Evolutionary conservation across 1,284 basidiomycete species (phyloP).

Genomic region (Sphaerobolus stellatus): DNA sequence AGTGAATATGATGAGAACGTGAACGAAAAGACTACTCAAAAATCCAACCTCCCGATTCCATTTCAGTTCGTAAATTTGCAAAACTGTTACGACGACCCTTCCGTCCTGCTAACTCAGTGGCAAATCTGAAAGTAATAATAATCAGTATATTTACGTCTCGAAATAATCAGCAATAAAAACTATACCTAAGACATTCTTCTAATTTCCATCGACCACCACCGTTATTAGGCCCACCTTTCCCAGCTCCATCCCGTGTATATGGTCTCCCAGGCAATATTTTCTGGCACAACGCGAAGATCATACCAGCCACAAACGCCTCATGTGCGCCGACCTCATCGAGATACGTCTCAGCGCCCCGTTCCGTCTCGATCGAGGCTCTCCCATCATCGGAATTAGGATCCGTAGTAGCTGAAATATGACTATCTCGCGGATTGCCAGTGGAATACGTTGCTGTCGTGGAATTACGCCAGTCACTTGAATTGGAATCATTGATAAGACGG

Average conservation of each 20-base stretch:
- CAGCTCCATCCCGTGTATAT: conserved; percentile 46
- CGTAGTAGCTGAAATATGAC: neutral
- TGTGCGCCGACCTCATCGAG: conserved; percentile 73
- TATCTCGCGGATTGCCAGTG: neutral
- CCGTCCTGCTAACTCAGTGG: conserved; percentile 71
- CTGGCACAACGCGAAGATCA: conserved; percentile 73
- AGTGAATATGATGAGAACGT: too few relatives aligned
- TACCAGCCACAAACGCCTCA: conserved; percentile 76
- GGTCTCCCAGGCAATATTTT: conserved; percentile 66
- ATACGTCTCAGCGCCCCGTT: conserved; percentile 33
- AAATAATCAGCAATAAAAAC: conserved; percentile 3
- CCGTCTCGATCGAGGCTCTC: neutral
- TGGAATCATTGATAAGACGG: neutral
- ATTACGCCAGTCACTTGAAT: neutral
- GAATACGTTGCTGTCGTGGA: neutral
- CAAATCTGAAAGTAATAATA: conserved; percentile 50
- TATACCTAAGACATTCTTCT: conserved; percentile 72
- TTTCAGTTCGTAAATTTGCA: conserved; percentile 69
- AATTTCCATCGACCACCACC: conserved; percentile 57
- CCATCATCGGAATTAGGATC: conserved; percentile 1
- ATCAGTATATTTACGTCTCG: neutral
- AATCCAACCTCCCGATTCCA: conserved; percentile 70
- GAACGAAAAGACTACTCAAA: too few relatives aligned
- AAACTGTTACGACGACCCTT: conserved; percentile 60
- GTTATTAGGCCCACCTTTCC: conserved; percentile 14